Conservation (phyloP, 1,284 basidiomycete species). For the Ceratobasidium sp. region DNA sequence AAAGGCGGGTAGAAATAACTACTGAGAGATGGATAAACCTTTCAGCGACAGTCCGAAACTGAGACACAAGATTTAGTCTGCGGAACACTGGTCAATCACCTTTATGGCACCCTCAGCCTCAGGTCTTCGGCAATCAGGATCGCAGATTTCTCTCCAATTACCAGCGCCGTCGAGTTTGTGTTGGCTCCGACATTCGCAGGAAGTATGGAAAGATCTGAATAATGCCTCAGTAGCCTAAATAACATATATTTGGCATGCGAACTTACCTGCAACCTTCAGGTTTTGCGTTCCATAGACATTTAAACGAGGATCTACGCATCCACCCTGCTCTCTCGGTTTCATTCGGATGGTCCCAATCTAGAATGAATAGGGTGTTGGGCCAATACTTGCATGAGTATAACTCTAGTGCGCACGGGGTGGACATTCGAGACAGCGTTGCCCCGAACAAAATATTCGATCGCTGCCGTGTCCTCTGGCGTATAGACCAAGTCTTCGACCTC, state of each 20-base stretch:
- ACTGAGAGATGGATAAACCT: too few relatives aligned
- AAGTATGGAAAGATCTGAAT: constrained; percentile 33
- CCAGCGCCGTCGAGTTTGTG: constrained; percentile 28
- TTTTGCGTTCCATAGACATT: constrained; percentile 73
- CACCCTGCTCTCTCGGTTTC: constrained; percentile 68
- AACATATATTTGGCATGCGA: too few relatives aligned
- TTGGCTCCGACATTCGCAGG: constrained; percentile 40
- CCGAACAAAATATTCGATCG: constrained; percentile 62
- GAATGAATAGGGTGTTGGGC: neutral
- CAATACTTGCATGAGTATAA: neutral
- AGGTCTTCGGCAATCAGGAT: constrained; percentile 40
- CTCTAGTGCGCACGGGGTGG: constrained; percentile 50
- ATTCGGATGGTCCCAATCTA: constrained; percentile 76
- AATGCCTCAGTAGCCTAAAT: too few relatives aligned
- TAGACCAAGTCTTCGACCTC: constrained; percentile 66
- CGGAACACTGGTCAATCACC: too few relatives aligned
- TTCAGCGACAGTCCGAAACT: too few relatives aligned
- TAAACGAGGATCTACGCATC: constrained; percentile 72
- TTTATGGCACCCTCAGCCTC: constrained; percentile 15
- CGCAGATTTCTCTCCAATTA: constrained; percentile 38
- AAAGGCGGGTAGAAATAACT: too few relatives aligned
- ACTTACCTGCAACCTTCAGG: constrained; percentile 68
- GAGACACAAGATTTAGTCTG: too few relatives aligned
- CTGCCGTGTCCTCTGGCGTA: constrained; percentile 68
- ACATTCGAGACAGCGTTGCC: constrained; percentile 52